Conservation (phyloP, 768 basidiomycete species). For the Leucocoprinus birnbaumii region DNA sequence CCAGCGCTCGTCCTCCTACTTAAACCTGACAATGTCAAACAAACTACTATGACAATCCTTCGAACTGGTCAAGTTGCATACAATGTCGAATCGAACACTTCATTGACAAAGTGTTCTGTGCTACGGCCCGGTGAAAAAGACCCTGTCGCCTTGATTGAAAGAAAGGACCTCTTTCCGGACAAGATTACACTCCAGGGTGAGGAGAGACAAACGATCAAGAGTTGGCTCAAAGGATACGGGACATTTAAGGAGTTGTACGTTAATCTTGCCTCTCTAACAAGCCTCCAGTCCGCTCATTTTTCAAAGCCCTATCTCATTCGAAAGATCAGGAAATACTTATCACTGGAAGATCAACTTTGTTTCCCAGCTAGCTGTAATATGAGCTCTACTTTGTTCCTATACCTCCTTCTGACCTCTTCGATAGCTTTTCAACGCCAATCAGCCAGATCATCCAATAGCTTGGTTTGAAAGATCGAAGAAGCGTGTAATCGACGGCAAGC, state of each 20-base stretch:
- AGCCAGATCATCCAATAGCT: constrained; percentile 17
- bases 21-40: constrained; percentile 15
- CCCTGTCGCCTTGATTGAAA: constrained; percentile 17
- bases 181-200: constrained; percentile 20
- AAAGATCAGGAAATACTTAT: constrained; percentile 17
- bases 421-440: constrained; percentile 6
- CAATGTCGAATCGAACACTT: constrained; percentile 2
- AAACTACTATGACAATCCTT: constrained; percentile 6
- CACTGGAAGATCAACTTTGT: constrained; percentile 20
- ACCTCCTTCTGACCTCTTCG: neutral
- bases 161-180: constrained; percentile 20
- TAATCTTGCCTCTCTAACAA: neutral
- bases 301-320: constrained; percentile 22
- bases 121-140: neutral
- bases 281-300: neutral
- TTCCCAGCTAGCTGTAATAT: constrained; percentile 19
- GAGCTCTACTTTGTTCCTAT: neutral
- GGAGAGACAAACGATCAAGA: constrained; percentile 17
- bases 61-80: neutral
- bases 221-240: constrained; percentile 20
- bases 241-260: constrained; percentile 19
- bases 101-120: constrained; percentile 4
- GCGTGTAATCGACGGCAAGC: constrained; percentile 7
- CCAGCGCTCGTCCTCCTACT: constrained; percentile 11
- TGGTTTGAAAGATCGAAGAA: constrained; percentile 22